Conservation (phyloP, 2,329 filamentous ascomycete genomes). For the Colletotrichum theobromicola region DNA sequence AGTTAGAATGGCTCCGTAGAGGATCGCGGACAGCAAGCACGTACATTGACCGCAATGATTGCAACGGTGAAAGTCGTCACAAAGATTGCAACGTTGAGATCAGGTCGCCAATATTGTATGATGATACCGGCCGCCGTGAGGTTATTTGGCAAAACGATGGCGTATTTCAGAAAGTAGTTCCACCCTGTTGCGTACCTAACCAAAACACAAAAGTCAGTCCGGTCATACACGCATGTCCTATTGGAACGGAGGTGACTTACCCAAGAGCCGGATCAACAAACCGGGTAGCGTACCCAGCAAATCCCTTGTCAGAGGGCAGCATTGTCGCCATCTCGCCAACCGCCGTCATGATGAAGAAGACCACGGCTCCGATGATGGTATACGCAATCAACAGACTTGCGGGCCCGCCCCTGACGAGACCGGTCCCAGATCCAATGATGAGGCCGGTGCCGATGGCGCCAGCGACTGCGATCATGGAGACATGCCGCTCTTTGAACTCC, state of each 20-base stretch:
- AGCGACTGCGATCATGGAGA: constrained; percentile 42
- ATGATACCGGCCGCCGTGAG: constrained; percentile 42
- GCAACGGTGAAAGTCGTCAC: constrained; percentile 37
- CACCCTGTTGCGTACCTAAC: constrained; percentile 46
- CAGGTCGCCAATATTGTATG: constrained; percentile 40
- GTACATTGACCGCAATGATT: constrained; percentile 39
- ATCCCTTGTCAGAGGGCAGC: constrained; percentile 31
- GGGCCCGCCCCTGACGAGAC: constrained; percentile 52
- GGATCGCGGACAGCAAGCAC: background rate
- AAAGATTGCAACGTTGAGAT: constrained; percentile 43
- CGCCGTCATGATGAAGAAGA: constrained; percentile 61
- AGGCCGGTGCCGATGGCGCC: constrained; percentile 45
- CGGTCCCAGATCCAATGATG: constrained; percentile 57
- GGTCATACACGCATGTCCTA: background rate
- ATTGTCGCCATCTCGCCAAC: constrained; percentile 38
- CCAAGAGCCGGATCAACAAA: constrained; percentile 36
- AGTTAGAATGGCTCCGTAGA: background rate
- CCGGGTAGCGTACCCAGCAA: constrained; percentile 32
- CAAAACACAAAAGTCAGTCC: background rate
- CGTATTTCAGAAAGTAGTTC: constrained; percentile 53
- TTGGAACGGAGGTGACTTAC: background rate
- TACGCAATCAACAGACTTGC: constrained; percentile 43
- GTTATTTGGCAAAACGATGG: constrained; percentile 42
- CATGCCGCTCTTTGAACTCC: constrained; percentile 32
- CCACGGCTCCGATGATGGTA: constrained; percentile 48